phyloP scores from a whole-genome alignment of 176 grass and related monocot genomes.

The Ananas comosus region DNA sequence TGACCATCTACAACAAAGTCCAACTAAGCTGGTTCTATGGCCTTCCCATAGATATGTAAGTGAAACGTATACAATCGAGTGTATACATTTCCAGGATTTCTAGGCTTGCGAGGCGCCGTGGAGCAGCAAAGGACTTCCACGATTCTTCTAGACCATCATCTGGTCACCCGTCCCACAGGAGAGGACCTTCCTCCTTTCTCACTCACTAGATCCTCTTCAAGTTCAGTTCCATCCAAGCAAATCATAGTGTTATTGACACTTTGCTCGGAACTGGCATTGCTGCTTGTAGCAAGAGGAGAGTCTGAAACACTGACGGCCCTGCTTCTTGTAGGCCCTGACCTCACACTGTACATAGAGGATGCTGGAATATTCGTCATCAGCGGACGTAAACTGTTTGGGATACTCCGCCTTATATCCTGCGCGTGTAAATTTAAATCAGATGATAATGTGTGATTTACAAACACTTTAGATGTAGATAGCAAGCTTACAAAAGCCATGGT shows the following conservation, averaged over 20 bases:
- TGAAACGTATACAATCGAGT: too few relatives aligned
- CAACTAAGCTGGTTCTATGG: too few relatives aligned
- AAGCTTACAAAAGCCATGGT: background rate
- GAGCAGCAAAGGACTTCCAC: too few relatives aligned
- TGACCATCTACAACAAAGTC: too few relatives aligned
- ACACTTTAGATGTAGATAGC: background rate
- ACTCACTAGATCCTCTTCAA: slow-evolving; percentile 60
- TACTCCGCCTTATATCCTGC: slow-evolving; percentile 89
- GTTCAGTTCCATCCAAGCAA: slow-evolving; percentile 57
- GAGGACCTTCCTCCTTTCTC: slow-evolving; percentile 21
- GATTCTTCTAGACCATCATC: slow-evolving; percentile 7
- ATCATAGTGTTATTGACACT: slow-evolving; percentile 82
- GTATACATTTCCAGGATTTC: too few relatives aligned
- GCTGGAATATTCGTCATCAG: slow-evolving; percentile 85
- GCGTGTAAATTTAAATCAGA: background rate
- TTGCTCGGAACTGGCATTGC: slow-evolving; percentile 83
- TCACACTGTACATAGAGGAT: slow-evolving; percentile 77
- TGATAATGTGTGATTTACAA: background rate
- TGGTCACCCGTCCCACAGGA: slow-evolving; percentile 9
- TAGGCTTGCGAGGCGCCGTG: too few relatives aligned
- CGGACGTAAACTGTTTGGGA: slow-evolving; percentile 77
- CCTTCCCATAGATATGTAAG: too few relatives aligned
- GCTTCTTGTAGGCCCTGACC: slow-evolving; percentile 62
- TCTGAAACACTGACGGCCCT: slow-evolving; percentile 53
- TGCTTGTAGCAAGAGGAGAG: slow-evolving; percentile 85